Base-by-base conservation (phyloP, 2,329 filamentous ascomycete species). In the Fusarium sarcochroum region DNA sequence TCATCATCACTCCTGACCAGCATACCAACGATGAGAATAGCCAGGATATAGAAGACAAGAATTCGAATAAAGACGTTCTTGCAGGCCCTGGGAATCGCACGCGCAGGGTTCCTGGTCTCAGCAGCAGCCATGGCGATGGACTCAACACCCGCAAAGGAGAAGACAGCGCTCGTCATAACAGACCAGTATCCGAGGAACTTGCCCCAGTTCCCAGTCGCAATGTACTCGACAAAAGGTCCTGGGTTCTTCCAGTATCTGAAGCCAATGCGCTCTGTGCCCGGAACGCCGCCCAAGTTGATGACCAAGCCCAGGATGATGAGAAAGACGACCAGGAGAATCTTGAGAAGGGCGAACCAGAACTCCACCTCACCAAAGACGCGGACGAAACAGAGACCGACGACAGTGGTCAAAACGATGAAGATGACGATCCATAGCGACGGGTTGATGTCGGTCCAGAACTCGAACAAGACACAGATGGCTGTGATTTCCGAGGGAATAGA, bases 21-120 rank as follows among this genome's bases (percentile, higher is more conserved):
- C 37, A 87, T 87, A 20, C 91, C 90, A 58, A 91, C 91, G 77
- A 93, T 89, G 75, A 93, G 87, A 48, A 91, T 90, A 17, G 85
- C 84, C 45, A 90, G 89, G 80, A 92, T 87, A 75, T 89, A 89
- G 61, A 89, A 81, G 72, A 88, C 81, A 47, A 88, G 66, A 69
- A 89, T 88, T 55, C 86, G 84, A 78, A 86, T 83, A 48, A 88
- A 87, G 35, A 86, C 84, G 60, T 88, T 86, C 40, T 83, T 83
- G 73, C 87, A 87, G 7, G 87, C 86, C 4, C 81, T 77, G 1
- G 86, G 86, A 6, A 89, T 85, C 7, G 85, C 85, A 11, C 79
- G 80, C 27, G 83, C 74, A 0, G 86, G 86, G 71, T 88, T 87
- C 66, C 81, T 83, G 8, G 86, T 88, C 76, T 89, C 87, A 6